These are phyloP conservation scores for Lasiosphaeriaceae sp. DNA, from an alignment of 495 filamentous ascomycete genomes.

Conservation along the genomic window DNA sequence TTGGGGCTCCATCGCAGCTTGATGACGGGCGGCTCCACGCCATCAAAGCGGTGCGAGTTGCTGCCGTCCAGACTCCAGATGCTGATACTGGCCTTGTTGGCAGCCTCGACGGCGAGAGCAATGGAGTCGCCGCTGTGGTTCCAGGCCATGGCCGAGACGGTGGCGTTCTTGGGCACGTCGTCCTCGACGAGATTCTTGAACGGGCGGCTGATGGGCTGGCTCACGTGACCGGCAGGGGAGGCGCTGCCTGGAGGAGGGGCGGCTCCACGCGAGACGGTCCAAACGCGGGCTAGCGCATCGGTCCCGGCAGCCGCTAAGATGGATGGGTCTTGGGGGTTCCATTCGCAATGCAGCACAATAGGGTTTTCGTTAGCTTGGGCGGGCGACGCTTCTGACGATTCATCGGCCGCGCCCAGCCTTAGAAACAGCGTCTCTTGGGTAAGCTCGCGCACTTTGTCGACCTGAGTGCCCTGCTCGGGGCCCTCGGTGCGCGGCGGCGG, in stretches of 20 bases:
- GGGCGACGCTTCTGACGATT: conserved; percentile 37
- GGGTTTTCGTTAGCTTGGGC: conserved; percentile 42
- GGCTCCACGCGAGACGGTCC: conserved; percentile 60
- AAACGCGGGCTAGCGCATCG: conserved; percentile 75
- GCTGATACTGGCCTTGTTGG: conserved; percentile 59
- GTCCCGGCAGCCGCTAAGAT: conserved; percentile 69
- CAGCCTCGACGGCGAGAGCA: conserved; percentile 63
- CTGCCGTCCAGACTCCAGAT: conserved; percentile 64
- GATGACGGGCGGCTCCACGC: conserved; percentile 49
- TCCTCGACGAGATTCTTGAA: conserved; percentile 42
- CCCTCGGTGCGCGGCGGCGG: conserved; percentile 58
- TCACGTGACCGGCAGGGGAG: conserved; percentile 42
- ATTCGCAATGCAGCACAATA: conserved; percentile 65
- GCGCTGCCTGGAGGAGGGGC: conserved; percentile 31
- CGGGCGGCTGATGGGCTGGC: conserved; percentile 23
- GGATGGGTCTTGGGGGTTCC: conserved; percentile 72
- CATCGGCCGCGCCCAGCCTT: conserved; percentile 54
- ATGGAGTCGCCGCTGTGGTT: conserved; percentile 60
- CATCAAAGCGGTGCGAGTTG: conserved; percentile 40
- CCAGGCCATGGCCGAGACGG: conserved; percentile 68
- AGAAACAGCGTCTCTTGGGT: conserved; percentile 63
- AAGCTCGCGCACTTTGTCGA: conserved; percentile 62
- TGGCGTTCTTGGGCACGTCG: conserved; percentile 39
- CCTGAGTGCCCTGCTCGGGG: conserved; percentile 67
- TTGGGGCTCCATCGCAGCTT: conserved; percentile 60